Base-by-base conservation (phyloP, 1,139 yeast species). In the Lizanozyma gosingica region DNA sequence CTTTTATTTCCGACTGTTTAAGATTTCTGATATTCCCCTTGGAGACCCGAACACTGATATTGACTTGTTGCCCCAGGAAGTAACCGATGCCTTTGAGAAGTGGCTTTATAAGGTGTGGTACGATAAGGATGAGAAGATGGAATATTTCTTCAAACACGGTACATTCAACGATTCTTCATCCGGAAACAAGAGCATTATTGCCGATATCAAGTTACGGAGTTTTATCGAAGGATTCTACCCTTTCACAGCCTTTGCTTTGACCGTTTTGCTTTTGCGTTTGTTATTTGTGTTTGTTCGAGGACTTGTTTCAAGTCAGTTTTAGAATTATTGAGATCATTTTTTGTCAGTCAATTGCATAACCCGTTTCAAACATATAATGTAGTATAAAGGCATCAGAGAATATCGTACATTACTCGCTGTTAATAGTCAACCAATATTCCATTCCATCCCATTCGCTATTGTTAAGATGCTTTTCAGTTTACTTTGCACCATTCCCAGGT, bases 81-180 rank as follows among this genome's bases (percentile, higher is more conserved):
- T 73, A 34, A 59, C 55, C 8, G 59, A 55, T 2, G 73, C 67
- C 41, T 88, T 92, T 55, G 87, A 82, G 44, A 60, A 70, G 27
- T 92, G 98, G 98, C 60, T 92, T 38, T 71, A 69, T 46, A 62
- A 71, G 2, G 62, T 77, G n/a, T 92, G 97, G 97, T 57, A 65
- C 36, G 82, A 78, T 47, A 92, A 92, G 58, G 97, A 92, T 58
- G 60, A 59, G 37, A 57, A 82, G 42, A 67, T 92, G 77, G 78
- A 73, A 14, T 55, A 60, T 33, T 85, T 76, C 53, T 81, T 78
- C 52, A 55, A 63, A 27, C 62, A 67, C 3, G 95, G 95, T 3
- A 54, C 63, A 2, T 82, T 85, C 49, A 60, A 56, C 2, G 57
- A 57, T 4, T 50, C 50, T 2, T n/a, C n/a, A n/a, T 6, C 6